Percentiles rank a stretch among this genome's conserved stretches.
These are phyloP conservation scores for Trichoderma lentiforme DNA, from an alignment of 2,329 filamentous ascomycete genomes.

Conservation along the genomic window DNA sequence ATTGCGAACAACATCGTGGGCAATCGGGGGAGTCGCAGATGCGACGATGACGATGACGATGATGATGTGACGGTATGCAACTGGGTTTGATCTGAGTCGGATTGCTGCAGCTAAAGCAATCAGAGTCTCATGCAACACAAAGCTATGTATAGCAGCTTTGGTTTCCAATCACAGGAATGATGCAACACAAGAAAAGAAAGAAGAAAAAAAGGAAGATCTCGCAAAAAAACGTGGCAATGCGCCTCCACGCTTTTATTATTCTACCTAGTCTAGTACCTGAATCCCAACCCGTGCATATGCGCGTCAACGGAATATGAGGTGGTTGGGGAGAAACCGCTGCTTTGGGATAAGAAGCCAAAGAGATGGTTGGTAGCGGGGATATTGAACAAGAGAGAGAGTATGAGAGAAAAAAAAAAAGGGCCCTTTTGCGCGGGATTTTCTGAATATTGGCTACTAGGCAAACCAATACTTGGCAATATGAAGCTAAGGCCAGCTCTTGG, in stretches of 20 bases:
- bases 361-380: background rate
- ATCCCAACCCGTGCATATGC: background rate
- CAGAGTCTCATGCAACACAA: background rate
- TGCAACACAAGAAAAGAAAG: background rate
- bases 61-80: background rate
- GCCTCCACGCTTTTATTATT: background rate
- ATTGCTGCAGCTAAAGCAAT: background rate
- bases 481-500: background rate
- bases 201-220: background rate
- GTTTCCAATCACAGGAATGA: background rate
- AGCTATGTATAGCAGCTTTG: background rate
- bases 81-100: background rate
- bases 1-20: conserved; percentile 59
- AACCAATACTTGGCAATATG: background rate
- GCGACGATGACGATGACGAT: background rate
- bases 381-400: background rate
- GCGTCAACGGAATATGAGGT: conserved; percentile 8
- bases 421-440: background rate
- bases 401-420: background rate
- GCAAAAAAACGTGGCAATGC: conserved; percentile 3
- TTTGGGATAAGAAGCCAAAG: background rate
- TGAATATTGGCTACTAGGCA: background rate
- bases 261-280: background rate
- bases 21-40: conserved; percentile 9
- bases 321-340: conserved; percentile 2